Evolutionary conservation across 345 rosid species (phyloP), one percentile per base, ranked within the genome.

Genomic region (Linum trigynum): DNA sequence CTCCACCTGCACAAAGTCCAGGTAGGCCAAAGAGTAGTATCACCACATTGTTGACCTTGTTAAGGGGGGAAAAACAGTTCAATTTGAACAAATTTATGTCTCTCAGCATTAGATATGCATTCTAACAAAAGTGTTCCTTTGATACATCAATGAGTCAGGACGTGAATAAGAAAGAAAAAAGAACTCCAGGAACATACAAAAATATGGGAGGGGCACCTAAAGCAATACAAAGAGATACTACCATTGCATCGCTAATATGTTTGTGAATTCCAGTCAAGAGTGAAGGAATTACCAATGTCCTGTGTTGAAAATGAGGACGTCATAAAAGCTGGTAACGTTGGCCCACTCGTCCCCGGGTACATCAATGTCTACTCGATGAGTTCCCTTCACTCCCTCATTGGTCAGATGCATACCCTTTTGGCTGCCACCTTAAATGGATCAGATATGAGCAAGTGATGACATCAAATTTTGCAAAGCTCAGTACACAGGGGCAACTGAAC

Each of bases 281-380:
- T 15, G 64, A 67, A 65, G 50, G 56, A 56, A 58, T 71, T 85
- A 94, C 99, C 99, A 94, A 73, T 94, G 99, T 63, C 97, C 99
- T 62, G 96, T 90, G 65, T 90, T 92, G 40, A 88, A 88, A 50
- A 92, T 43, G 68, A 90, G 90, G 71, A 88, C 95, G 76, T 92
- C 88, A 36, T 86, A 92, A 72, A 90, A 88, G 76, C 74, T 73
- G 63, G 79, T 76, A 72, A 85, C 65, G 63, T 76, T 79, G 65
- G 79, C 73, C 97, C 99, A 94, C 71, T 90, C 96, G 71, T 69
- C 78, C 12, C 97, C 97, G 66, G 95, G 95, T 67, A 81, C 67
- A 76, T 94, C 97, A 66, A 94, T 95, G 80, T 94, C 97, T 56
- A 94, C 89, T 41, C 85, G 85, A 68, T 85, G 78, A 1, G 48